Evolutionary conservation across 768 basidiomycete species (phyloP).

Genomic region (Termitomyces sp.): DNA sequence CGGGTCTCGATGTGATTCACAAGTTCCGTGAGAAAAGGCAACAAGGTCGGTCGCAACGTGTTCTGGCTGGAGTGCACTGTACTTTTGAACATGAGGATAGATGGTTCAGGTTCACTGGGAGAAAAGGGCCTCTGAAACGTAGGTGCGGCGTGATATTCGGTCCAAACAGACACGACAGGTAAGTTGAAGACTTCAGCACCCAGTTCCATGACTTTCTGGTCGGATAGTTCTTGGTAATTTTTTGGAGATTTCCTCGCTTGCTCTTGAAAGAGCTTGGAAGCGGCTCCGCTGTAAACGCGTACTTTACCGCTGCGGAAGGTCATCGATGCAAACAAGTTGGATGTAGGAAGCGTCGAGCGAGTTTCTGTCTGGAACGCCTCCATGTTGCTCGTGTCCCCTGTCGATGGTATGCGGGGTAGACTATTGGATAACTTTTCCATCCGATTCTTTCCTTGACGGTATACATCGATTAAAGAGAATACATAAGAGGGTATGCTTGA

Average conservation of each 20-base stretch:
- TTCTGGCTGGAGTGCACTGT: constrained; percentile 91
- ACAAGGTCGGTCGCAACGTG: constrained; percentile 69
- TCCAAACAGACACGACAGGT: constrained; percentile 77
- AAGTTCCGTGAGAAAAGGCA: constrained; percentile 82
- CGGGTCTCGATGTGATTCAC: constrained; percentile 64
- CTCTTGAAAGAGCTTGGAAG: constrained; percentile 31
- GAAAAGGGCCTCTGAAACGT: constrained; percentile 30
- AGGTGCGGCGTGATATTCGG: constrained; percentile 67
- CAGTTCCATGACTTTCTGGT: constrained; percentile 45
- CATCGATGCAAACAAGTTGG: constrained; percentile 59
- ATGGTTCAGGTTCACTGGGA: constrained; percentile 35
- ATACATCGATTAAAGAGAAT: constrained; percentile 82
- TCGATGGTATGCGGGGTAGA: constrained; percentile 37
- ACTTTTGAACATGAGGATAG: constrained; percentile 73
- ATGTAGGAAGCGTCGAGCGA: constrained; percentile 40
- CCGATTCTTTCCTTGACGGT: constrained; percentile 73
- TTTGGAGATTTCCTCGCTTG: constrained; percentile 31
- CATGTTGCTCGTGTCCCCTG: not conserved
- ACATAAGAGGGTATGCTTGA: constrained; percentile 73
- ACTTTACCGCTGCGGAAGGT: constrained; percentile 85
- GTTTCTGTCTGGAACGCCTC: constrained; percentile 18
- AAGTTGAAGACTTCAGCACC: constrained; percentile 66
- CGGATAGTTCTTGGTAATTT: constrained; percentile 35
- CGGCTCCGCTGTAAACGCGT: constrained; percentile 54
- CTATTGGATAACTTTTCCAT: constrained; percentile 61